Percentiles rank a stretch among this genome's conserved stretches.
Evolutionary conservation across 2,329 filamentous ascomycete genomes (phyloP).

Genomic region (Setomelanomma holmii): DNA sequence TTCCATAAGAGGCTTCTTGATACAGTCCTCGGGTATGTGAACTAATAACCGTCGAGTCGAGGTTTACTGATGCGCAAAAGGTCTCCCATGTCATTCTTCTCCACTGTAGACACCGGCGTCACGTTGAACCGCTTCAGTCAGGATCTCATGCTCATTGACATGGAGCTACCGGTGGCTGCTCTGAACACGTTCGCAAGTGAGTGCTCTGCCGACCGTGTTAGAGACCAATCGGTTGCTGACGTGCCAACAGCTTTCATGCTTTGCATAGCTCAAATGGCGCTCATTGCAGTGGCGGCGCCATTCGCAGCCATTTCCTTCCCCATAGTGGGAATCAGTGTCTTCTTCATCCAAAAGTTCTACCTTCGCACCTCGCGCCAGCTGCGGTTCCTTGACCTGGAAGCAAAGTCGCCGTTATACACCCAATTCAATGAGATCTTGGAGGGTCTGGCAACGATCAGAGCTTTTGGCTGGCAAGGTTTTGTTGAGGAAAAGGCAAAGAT

Average conservation of each 20-base stretch:
- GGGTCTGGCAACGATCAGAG: constrained; percentile 59
- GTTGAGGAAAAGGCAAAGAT: constrained; percentile 48
- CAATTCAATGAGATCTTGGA: constrained; percentile 60
- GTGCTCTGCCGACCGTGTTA: neutral
- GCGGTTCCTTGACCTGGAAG: constrained; percentile 62
- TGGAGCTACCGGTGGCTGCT: constrained; percentile 48
- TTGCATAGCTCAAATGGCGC: constrained; percentile 41
- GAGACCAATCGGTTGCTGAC: constrained; percentile 5
- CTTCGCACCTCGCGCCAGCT: constrained; percentile 57
- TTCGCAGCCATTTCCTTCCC: constrained; percentile 53
- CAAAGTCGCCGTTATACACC: constrained; percentile 58
- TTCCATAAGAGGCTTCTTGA: constrained; percentile 59
- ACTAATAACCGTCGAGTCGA: neutral
- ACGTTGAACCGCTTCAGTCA: constrained; percentile 58
- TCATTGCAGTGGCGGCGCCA: constrained; percentile 50
- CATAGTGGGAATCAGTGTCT: constrained; percentile 47
- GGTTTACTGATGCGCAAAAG: constrained; percentile 21
- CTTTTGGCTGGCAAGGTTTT: constrained; percentile 57
- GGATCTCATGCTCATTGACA: constrained; percentile 57
- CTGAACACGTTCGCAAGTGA: constrained; percentile 43
- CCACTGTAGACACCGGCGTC: constrained; percentile 54
- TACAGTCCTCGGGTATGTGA: constrained; percentile 55
- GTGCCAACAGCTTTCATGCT: constrained; percentile 35
- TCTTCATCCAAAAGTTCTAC: constrained; percentile 55
- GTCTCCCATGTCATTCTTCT: constrained; percentile 54